These are phyloP conservation scores for Cordyceps tenuipes DNA, from an alignment of 2,329 filamentous ascomycete genomes.

Conservation along the genomic window DNA sequence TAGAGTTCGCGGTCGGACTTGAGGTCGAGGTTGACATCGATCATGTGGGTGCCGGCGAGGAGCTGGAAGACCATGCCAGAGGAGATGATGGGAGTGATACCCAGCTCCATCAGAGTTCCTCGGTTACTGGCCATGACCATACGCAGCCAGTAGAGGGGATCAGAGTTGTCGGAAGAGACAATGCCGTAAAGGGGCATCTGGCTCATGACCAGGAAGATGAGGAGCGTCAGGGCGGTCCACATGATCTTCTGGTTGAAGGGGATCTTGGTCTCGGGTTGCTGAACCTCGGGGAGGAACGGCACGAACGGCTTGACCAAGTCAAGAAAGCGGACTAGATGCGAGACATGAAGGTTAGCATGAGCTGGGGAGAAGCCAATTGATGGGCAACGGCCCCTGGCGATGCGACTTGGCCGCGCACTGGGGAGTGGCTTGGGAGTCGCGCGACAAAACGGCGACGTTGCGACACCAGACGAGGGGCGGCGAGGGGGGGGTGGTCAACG, in stretches of 20 bases:
- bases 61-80: constrained; percentile 99
- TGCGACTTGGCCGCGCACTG: constrained; percentile 14
- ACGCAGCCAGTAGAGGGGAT: constrained; percentile 98
- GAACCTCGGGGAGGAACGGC: constrained; percentile 98
- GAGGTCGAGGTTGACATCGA: constrained; percentile 99
- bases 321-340: constrained; percentile 80
- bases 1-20: constrained; percentile 99
- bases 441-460: constrained; percentile 1
- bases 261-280: constrained; percentile 95
- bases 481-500: constrained; percentile 24
- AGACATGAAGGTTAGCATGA: constrained; percentile 21
- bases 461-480: background rate
- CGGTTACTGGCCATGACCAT: constrained; percentile 99
- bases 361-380: constrained; percentile 9
- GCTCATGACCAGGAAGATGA: constrained; percentile 99
- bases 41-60: constrained; percentile 96
- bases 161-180: constrained; percentile 95
- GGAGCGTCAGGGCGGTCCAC: constrained; percentile 88
- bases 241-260: constrained; percentile 98
- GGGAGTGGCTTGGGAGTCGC: constrained; percentile 9
- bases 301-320: constrained; percentile 99
- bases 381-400: constrained; percentile 20
- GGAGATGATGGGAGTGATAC: constrained; percentile 97
- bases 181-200: constrained; percentile 99
- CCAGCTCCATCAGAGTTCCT: constrained; percentile 90